Percentiles rank a stretch among this genome's conserved stretches.
Evolutionary conservation across 371 early-diverging fungal species (phyloP).

Genomic region (Blakeslea trispora): DNA sequence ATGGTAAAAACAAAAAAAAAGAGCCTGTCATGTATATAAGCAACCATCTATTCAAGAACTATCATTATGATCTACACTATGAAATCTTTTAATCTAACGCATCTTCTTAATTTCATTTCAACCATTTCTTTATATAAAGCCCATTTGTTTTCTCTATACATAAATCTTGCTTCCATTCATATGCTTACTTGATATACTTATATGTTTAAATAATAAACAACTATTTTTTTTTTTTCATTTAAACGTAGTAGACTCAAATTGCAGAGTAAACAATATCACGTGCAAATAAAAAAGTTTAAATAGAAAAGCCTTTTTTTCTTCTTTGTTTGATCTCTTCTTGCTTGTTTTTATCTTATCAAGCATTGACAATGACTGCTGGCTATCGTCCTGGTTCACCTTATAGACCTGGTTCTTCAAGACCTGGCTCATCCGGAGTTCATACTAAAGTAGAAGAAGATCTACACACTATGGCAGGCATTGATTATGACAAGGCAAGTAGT

Average conservation of each 20-base stretch:
- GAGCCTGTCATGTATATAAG: no score
- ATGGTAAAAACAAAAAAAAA: no score
- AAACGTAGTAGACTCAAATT: background rate
- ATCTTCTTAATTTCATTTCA: no score
- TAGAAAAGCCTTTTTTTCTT: background rate
- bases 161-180: no score
- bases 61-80: no score
- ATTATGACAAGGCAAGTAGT: slow-evolving; percentile 51
- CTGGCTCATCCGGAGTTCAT: slow-evolving; percentile 35
- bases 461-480: slow-evolving; percentile 51
- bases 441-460: slow-evolving; percentile 57
- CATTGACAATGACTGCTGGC: slow-evolving; percentile 18
- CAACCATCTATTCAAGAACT: no score
- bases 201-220: no score
- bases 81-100: no score
- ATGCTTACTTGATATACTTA: no score
- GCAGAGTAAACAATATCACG: background rate
- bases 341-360: slow-evolving; percentile 1
- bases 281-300: background rate
- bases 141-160: no score
- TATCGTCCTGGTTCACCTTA: slow-evolving; percentile 24
- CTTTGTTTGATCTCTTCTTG: background rate
- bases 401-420: slow-evolving; percentile 34
- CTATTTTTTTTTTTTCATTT: background rate
- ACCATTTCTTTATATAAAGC: no score